Percentiles rank a stretch among this genome's conserved stretches.
phyloP scores from a whole-genome alignment of 129 eudicot species.

The Deinandra increscens region DNA sequence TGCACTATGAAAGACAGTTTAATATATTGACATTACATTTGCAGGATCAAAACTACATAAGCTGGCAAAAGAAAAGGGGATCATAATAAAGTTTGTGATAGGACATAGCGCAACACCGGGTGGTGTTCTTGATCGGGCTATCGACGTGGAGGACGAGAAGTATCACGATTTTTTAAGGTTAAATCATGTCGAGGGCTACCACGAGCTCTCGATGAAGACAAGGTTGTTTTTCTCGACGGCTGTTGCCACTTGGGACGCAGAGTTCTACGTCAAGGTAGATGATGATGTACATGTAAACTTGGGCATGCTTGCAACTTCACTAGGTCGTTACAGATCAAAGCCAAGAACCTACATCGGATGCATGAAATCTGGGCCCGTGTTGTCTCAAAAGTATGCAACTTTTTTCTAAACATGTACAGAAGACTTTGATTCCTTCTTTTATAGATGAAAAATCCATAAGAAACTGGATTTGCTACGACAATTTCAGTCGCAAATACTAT shows the following conservation, averaged over 20 bases:
- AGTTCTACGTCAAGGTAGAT: slow-evolving; percentile 72
- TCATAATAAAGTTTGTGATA: slow-evolving; percentile 66
- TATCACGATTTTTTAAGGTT: slow-evolving; percentile 60
- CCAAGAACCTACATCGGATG: slow-evolving; percentile 70
- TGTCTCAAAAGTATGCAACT: slow-evolving; percentile 55
- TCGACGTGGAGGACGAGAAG: slow-evolving; percentile 54
- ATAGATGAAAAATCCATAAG: too few relatives aligned
- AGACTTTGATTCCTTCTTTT: not conserved
- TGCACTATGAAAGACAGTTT: not conserved
- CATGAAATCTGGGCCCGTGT: slow-evolving; percentile 89
- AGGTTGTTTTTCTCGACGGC: slow-evolving; percentile 60
- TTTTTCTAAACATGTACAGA: not conserved
- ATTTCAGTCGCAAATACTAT: too few relatives aligned
- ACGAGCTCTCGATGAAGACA: slow-evolving; percentile 69
- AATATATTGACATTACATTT: not conserved
- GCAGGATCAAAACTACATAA: slow-evolving; percentile 56
- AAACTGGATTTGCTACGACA: too few relatives aligned
- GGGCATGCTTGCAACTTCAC: slow-evolving; percentile 54
- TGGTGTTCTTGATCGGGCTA: slow-evolving; percentile 61
- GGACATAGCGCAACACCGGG: slow-evolving; percentile 68
- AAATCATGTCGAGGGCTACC: slow-evolving; percentile 71
- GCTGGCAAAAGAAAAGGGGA: slow-evolving; percentile 71
- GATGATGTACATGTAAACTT: slow-evolving; percentile 74
- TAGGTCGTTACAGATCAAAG: slow-evolving; percentile 51
- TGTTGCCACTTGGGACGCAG: slow-evolving; percentile 67